Evolutionary conservation across 805 yeast species (phyloP).

Genomic region (Ogataea pignaliae): DNA sequence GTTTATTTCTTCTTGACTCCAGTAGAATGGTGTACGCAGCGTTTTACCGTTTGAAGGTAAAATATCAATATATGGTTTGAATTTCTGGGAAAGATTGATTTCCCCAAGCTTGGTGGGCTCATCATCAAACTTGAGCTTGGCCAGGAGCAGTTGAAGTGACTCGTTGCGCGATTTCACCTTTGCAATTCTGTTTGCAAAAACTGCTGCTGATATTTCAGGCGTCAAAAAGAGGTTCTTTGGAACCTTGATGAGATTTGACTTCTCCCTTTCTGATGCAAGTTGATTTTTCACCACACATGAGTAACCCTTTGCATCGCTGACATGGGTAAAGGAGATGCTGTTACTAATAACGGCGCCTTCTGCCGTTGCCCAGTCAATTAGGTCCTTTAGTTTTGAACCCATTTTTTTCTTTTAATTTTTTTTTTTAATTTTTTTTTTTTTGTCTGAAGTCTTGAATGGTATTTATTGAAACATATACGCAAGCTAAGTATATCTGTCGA

Average conservation of each 20-base stretch:
- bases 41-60: conserved; percentile 39
- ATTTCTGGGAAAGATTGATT: conserved; percentile 24
- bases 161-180: conserved; percentile 25
- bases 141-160: conserved; percentile 34
- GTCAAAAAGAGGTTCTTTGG: conserved; percentile 37
- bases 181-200: conserved; percentile 18
- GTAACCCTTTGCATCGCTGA: conserved; percentile 28
- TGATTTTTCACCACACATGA: conserved; percentile 25
- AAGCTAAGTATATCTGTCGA: too few relatives aligned
- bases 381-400: conserved; percentile 17
- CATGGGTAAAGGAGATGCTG: conserved; percentile 29
- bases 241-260: conserved; percentile 29
- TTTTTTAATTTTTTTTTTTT: too few relatives aligned
- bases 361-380: conserved; percentile 26
- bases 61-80: conserved; percentile 41
- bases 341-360: conserved; percentile 37
- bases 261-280: conserved; percentile 1
- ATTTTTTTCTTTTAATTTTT: not conserved
- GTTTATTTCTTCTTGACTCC: conserved; percentile 49
- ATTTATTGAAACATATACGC: too few relatives aligned
- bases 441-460: too few relatives aligned
- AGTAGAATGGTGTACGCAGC: conserved; percentile 62
- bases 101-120: conserved; percentile 12
- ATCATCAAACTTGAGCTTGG: conserved; percentile 37
- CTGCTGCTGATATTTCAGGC: conserved; percentile 29